Base-by-base conservation (phyloP, 2,329 filamentous ascomycete species). In the Volutella citrinella region DNA sequence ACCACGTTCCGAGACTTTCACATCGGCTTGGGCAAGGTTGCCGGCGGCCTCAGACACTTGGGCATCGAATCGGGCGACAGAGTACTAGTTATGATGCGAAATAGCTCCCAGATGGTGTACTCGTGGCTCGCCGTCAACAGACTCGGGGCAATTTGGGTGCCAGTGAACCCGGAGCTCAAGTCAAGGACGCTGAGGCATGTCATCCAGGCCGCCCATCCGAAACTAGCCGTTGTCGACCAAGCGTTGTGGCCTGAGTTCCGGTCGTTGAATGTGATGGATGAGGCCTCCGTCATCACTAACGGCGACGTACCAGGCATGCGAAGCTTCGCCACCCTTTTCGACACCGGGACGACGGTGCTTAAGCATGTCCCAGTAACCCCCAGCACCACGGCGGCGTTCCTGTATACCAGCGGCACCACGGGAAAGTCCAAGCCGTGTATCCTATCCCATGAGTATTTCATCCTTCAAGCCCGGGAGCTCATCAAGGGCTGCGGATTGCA, bases 361-460 rank as follows among this genome's bases (percentile, higher is more conserved):
- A n/a, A 30, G 30, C 16, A 33, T 26, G 35, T 38, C 15, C n/a
- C n/a, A n/a, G n/a, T n/a, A n/a, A 15, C n/a, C 4, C 25, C 35
- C 11, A 21, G 24, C 26, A 30, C 35, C 5, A 29, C 30, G 10
- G 10, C 35, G 7, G 35, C 35, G n/a, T 26, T 38, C 12, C 35
- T 38, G 6, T 38, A 38, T 21, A 38, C 35, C 9, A 38, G 35
- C 16, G 35, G 35, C n/a, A 38, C 35, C 10, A 38, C 35, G 5
- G 35, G 30, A 16, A 38, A 30, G 25, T 38, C 35, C 12, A 38
- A 38, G 13, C 30, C 30, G 7, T 38, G 35, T 8, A 19, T 29
- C 7, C 20, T 38, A 5, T 38, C 35, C 9, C 35, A 33, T 19
- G 35, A 38, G 19, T 38, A 38, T 19, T 38, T 38, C 13, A 17